Base-by-base conservation (phyloP, 2,329 filamentous ascomycete genomes). In the Rachicladosporium sp. region DNA sequence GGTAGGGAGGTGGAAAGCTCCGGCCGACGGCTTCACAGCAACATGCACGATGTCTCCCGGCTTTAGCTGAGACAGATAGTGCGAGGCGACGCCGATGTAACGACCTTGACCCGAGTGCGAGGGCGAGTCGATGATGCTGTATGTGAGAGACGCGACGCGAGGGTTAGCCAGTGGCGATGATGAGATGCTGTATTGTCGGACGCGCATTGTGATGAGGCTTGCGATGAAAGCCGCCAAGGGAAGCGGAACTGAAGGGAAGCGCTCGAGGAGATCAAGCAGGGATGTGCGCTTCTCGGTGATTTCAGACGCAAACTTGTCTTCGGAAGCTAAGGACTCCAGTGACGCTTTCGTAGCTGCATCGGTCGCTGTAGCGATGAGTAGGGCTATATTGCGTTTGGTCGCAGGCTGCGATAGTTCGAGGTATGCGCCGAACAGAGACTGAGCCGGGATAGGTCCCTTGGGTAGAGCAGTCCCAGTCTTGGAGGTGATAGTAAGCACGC, bases 121-220 rank as follows among this genome's bases (percentile, higher is more conserved):
- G 10, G 51, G 50, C 15, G 43, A 43, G 33, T 58, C 49, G 36
- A 57, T 44, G 27, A 87, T 70, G 3, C 71, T 70, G 61, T 81
- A 86, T 3, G 80, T 86, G 19, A 88, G 68, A 70, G 51, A 51
- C 9, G 46, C 50, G 37, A 44, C 43, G 36, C 48, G 48, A 8
- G 50, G 50, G 35, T 51, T 42, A 9, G 47, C 49, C 13, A 60
- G 48, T 1, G 56, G 55, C 2, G 56, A 58, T 3, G 56, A 59
- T 5, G 55, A 55, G 34, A 60, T 57, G 32, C 45, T 50, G 49
- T 59, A 60, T 31, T 58, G 54, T 15, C 57, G 50, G 11, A 50
- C 47, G 21, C 82, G 76, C 77, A 91, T 83, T 0, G 82, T 79
- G 2, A 81, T 80, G 1, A 87, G 70, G 68, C 86, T 79, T 29